phyloP scores from a whole-genome alignment of 78 protist genomes.

The Dictyostelium brefeldianum region DNA sequence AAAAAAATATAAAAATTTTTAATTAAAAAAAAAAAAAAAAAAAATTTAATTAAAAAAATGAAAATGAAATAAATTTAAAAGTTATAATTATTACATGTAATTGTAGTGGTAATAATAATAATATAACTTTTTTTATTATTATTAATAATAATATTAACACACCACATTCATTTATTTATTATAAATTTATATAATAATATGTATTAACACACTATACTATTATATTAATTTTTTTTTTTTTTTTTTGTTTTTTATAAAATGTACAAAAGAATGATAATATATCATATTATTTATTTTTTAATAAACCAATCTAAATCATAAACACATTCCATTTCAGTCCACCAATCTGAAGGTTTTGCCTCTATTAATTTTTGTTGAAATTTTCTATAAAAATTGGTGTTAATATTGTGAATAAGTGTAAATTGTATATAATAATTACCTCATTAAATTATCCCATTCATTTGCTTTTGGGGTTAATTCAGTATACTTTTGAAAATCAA shows the following conservation, averaged over 20 bases:
- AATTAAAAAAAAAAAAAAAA: neutral
- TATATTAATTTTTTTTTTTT: neutral
- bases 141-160: neutral
- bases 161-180: neutral
- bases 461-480: slow-evolving; percentile 38
- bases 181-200: neutral
- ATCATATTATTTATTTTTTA: neutral
- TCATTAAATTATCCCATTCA: slow-evolving; percentile 79
- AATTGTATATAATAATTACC: neutral
- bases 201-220: neutral
- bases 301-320: slow-evolving; percentile 52
- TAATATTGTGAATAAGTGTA: no score
- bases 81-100: no score
- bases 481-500: slow-evolving; percentile 44
- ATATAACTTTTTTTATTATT: no score
- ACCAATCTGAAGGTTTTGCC: slow-evolving; percentile 55
- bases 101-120: no score
- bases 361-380: slow-evolving; percentile 64
- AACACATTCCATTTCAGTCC: slow-evolving; percentile 67
- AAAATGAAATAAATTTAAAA: no score
- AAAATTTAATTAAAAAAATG: neutral
- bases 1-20: neutral
- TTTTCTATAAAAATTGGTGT: neutral
- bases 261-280: no score
- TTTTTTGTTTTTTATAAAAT: no score